Conservation (phyloP, 495 filamentous ascomycete species). For the Penicillium coprophilum region DNA sequence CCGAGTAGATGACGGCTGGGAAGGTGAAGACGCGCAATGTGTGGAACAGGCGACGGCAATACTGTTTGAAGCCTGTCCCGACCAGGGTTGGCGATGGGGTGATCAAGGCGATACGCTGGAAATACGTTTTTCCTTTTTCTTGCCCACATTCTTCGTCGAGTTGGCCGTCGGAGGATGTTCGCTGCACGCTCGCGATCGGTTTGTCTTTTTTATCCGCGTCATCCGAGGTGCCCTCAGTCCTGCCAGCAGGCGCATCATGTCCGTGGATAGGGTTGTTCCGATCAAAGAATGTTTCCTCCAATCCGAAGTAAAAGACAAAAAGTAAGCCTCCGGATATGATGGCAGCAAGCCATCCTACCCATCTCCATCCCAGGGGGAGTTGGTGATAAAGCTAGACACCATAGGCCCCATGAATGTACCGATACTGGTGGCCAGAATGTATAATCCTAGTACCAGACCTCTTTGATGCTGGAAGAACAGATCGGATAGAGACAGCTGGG, state of each 20-base stretch:
- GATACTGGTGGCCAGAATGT: conserved; percentile 31
- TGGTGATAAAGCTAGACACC: conserved; percentile 29
- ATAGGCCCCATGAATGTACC: conserved; percentile 36
- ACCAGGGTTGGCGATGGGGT: conserved; percentile 28
- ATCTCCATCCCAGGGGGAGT: conserved; percentile 30
- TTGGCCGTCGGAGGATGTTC: not conserved
- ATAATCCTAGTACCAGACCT: conserved; percentile 26
- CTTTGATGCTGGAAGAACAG: conserved; percentile 30
- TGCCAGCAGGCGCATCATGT: conserved; percentile 1
- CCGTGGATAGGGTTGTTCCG: conserved; percentile 19
- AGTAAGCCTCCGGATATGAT: conserved; percentile 29
- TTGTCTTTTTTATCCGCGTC: conserved; percentile 12
- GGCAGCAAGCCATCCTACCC: conserved; percentile 33
- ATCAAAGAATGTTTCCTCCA: conserved; percentile 33
- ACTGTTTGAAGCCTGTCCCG: conserved; percentile 32
- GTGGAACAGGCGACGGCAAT: conserved; percentile 23
- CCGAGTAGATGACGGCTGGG: conserved; percentile 35
- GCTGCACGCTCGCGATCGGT: not conserved
- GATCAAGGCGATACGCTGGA: conserved; percentile 31
- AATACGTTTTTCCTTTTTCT: conserved; percentile 25
- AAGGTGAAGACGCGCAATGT: conserved; percentile 35
- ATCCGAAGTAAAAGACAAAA: conserved; percentile 24
- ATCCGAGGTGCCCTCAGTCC: not conserved
- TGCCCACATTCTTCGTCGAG: conserved; percentile 15
- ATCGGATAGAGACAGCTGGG: conserved; percentile 30